A percentile compares a stretch with the other conserved stretches of the same genome.
Conservation (phyloP, 495 filamentous ascomycete species). For the Podospora tetraspora region DNA sequence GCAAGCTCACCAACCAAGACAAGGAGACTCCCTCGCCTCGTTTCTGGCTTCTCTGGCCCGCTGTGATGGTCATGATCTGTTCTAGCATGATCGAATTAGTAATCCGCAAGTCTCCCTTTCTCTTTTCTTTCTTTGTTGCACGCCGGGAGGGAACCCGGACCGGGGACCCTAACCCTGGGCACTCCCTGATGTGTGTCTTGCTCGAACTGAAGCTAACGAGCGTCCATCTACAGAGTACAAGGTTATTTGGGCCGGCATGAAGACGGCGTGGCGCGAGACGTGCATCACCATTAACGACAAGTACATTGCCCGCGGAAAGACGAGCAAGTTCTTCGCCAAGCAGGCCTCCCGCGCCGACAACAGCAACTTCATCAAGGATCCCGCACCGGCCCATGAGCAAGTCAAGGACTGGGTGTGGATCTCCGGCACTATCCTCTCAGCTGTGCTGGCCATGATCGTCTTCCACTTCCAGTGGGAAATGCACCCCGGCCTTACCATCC, state of each 20-base stretch:
- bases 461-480: slow-evolving; percentile 57
- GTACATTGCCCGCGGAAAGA: slow-evolving; percentile 39
- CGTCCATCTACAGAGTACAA: slow-evolving; percentile 53
- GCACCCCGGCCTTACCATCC: slow-evolving; percentile 54
- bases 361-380: slow-evolving; percentile 41
- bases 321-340: slow-evolving; percentile 43
- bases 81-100: slow-evolving; percentile 52
- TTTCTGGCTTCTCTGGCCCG: slow-evolving; percentile 64
- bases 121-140: not conserved
- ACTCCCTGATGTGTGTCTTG: no score
- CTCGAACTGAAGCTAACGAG: not conserved
- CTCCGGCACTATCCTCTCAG: slow-evolving; percentile 44
- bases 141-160: no score
- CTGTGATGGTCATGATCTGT: slow-evolving; percentile 61
- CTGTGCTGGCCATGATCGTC: slow-evolving; percentile 54
- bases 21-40: slow-evolving; percentile 49
- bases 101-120: not conserved
- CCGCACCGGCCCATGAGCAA: slow-evolving; percentile 48
- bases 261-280: slow-evolving; percentile 45
- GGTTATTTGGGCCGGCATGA: slow-evolving; percentile 50
- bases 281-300: slow-evolving; percentile 39
- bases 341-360: slow-evolving; percentile 29
- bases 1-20: slow-evolving; percentile 43
- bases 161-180: not conserved
- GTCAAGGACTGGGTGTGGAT: slow-evolving; percentile 61